phyloP scores from a whole-genome alignment of 495 filamentous ascomycete species.

The Aspergillus cavernicola region DNA sequence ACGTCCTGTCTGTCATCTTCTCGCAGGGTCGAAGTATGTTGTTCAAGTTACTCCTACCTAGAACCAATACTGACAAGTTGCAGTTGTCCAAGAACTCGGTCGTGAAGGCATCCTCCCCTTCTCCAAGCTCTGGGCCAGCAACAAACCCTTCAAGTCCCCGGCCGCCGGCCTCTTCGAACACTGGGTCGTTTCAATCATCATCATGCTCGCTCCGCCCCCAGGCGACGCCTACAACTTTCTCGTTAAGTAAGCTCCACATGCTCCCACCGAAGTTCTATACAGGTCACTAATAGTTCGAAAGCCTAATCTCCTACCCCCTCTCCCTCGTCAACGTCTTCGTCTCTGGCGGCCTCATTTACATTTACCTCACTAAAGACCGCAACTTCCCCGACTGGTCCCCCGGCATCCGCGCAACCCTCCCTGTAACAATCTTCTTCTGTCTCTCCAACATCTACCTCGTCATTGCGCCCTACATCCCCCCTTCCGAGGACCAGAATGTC shows the following conservation, averaged over 20 bases:
- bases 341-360: conserved; percentile 50
- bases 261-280: too few species aligned
- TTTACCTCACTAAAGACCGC: conserved; percentile 48
- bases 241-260: conserved; percentile 46
- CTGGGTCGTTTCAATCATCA: conserved; percentile 55
- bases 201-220: conserved; percentile 60
- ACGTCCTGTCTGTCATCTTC: conserved; percentile 67
- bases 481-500: conserved; percentile 53
- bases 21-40: conserved; percentile 57
- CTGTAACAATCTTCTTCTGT: conserved; percentile 54
- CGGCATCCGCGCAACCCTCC: conserved; percentile 30
- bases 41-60: too few species aligned
- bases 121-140: conserved; percentile 60
- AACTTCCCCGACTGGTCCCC: conserved; percentile 36
- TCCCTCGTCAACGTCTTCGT: conserved; percentile 60
- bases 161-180: conserved; percentile 60
- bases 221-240: conserved; percentile 65
- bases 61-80: conserved; percentile 1
- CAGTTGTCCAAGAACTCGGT: conserved; percentile 60
- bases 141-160: conserved; percentile 59
- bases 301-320: conserved; percentile 58
- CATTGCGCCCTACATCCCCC: conserved; percentile 63
- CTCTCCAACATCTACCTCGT: conserved; percentile 56
- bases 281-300: conserved; percentile 25
- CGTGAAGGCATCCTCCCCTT: conserved; percentile 63